Base-by-base conservation (phyloP, 176 grass and related monocot species). In the Thalia dealbata region DNA sequence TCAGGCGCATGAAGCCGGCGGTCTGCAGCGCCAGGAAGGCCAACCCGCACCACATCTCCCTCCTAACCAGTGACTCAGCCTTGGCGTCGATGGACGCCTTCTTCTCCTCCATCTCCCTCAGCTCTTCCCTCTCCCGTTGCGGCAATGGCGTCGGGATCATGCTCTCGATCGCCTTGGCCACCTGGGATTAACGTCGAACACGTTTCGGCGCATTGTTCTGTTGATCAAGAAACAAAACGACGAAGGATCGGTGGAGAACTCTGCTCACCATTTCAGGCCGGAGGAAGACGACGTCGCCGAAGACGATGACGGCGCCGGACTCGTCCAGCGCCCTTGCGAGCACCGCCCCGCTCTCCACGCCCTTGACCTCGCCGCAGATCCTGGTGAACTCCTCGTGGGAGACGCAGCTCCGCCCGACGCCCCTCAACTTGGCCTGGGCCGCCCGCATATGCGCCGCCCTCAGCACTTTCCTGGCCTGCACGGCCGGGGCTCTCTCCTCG, bases 41-140 rank as follows among this genome's bases (percentile, higher is more conserved):
- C 68, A 99, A 78, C 22, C 95, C 87, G 70, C 80, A 79, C 95
- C 95, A 93, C 61, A 93, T 79, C 82, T 99, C 95, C 22, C 79
- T 32, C 59, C 81, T 71, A 32, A 85, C 85, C 69, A 56, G 38
- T 64, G 67, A 68, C 55, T 70, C 55, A 23, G 90, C 90, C 23
- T 26, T 50, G 7, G 74, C 24, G 76, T 99, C 90, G 52, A 99
- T 93, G 24, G 41, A 63, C 2, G 75, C 83, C 82, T 93, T 99
- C 79, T 83, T 55, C 38, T 48, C 50, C 64, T 93, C 81, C 83
- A 99, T 75, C 46, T 48, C 51, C 41, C 11, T 55, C 72, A 99
- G 71, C 78, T 93, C 86, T 61, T 24, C 61, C 56, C 29, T 81
- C 82, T 41, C 18, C 70, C 0, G 69, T 3, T 75, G 44, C 7